Evolutionary conservation across 2,329 filamentous ascomycete species (phyloP).

Genomic region (Aspergillus bombycis): DNA sequence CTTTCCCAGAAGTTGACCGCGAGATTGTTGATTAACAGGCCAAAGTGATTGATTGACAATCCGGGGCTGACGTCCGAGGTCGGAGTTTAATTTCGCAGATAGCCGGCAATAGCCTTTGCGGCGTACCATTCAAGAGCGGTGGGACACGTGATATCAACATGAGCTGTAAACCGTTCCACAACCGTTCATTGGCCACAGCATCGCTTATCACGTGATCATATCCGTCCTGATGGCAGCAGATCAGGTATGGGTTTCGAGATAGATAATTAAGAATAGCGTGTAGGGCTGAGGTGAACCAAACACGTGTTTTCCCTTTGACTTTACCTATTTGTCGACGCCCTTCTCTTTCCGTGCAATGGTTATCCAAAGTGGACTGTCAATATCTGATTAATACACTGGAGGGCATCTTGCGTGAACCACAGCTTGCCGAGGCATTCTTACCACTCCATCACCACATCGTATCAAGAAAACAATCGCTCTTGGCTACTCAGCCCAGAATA

Average conservation of each 20-base stretch:
- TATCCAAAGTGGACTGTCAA: background rate
- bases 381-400: background rate
- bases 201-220: conserved; percentile 11
- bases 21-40: background rate
- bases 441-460: background rate
- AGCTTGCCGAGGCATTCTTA: conserved; percentile 1
- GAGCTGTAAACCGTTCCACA: background rate
- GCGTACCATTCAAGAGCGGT: conserved; percentile 9
- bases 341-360: background rate
- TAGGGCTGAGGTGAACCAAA: conserved; percentile 5
- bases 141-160: conserved; percentile 1
- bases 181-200: background rate
- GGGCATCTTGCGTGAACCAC: background rate
- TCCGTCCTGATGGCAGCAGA: conserved; percentile 8
- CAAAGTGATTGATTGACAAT: background rate
- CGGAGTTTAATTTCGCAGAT: conserved; percentile 5
- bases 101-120: background rate
- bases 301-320: background rate
- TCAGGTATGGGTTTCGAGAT: conserved; percentile 9
- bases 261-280: conserved; percentile 1
- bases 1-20: background rate
- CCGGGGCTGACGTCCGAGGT: conserved; percentile 15
- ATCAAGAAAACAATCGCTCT: background rate
- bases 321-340: background rate
- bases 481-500: background rate